Conservation (phyloP, 1,284 basidiomycete species). For the Sanghuangporus weigelae region DNA sequence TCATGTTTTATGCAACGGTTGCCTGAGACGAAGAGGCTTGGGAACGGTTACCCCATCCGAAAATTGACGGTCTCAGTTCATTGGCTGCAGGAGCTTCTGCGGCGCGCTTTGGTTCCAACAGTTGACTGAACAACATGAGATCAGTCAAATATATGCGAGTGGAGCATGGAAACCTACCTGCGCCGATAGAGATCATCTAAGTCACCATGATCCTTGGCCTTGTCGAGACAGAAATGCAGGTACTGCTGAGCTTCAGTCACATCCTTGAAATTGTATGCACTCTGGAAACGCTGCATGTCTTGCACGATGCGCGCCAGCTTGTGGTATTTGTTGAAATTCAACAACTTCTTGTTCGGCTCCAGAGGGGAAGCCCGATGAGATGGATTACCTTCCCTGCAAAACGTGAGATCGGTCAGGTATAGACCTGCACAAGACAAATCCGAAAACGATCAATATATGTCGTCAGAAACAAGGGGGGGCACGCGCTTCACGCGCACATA, state of each 20-base stretch:
- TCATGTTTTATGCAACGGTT: conserved; percentile 7
- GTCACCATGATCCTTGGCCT: conserved; percentile 67
- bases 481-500: conserved; percentile 31
- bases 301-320: conserved; percentile 86
- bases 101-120: conserved; percentile 74
- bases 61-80: conserved; percentile 63
- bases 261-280: conserved; percentile 74
- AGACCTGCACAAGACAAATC: conserved; percentile 48
- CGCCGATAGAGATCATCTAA: conserved; percentile 77
- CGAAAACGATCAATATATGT: neutral
- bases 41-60: conserved; percentile 67
- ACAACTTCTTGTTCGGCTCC: conserved; percentile 71
- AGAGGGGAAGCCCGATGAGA: conserved; percentile 77
- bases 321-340: conserved; percentile 96
- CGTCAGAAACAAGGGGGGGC: neutral
- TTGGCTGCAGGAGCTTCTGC: conserved; percentile 61
- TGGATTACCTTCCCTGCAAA: conserved; percentile 93
- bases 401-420: conserved; percentile 90
- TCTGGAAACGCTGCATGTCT: conserved; percentile 94
- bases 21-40: conserved; percentile 24
- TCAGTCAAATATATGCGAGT: conserved; percentile 12
- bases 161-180: conserved; percentile 44
- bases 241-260: conserved; percentile 83
- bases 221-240: conserved; percentile 66
- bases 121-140: conserved; percentile 42